Evolutionary conservation across 306 rosid genomes (phyloP).

Genomic region (Lupinus albus): DNA sequence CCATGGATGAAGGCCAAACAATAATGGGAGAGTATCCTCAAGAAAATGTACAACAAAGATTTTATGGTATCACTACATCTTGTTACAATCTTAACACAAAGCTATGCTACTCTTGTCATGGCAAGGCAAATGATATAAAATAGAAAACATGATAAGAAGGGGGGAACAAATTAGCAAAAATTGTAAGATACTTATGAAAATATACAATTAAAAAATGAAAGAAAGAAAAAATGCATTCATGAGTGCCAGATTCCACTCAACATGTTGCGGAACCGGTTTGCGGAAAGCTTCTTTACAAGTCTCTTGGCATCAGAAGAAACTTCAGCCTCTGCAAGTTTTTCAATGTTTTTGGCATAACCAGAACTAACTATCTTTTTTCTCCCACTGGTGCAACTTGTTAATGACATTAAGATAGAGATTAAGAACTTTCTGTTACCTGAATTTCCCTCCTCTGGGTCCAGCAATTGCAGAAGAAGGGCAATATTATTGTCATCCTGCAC

Average conservation of each 20-base stretch:
- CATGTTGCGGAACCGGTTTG: slow-evolving; percentile 71
- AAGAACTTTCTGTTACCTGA: slow-evolving; percentile 67
- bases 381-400: slow-evolving; percentile 78
- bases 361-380: slow-evolving; percentile 78
- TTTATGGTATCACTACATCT: slow-evolving; percentile 50
- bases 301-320: slow-evolving; percentile 82
- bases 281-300: slow-evolving; percentile 74
- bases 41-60: slow-evolving; percentile 45
- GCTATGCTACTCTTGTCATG: slow-evolving; percentile 44
- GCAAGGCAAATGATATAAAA: slow-evolving; percentile 35
- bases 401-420: slow-evolving; percentile 69
- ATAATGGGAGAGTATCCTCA: slow-evolving; percentile 35
- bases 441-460: slow-evolving; percentile 67
- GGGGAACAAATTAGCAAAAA: slow-evolving; percentile 45
- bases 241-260: slow-evolving; percentile 87
- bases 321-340: slow-evolving; percentile 79
- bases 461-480: slow-evolving; percentile 64
- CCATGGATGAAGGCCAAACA: neutral
- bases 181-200: slow-evolving; percentile 53
- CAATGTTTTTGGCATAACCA: slow-evolving; percentile 73
- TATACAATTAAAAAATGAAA: slow-evolving; percentile 55
- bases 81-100: slow-evolving; percentile 51
- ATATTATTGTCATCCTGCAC: slow-evolving; percentile 80
- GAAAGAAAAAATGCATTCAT: slow-evolving; percentile 44
- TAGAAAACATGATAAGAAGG: slow-evolving; percentile 34